Evolutionary conservation across 345 rosid genomes (phyloP).

Genomic region (Physaria fendleri): DNA sequence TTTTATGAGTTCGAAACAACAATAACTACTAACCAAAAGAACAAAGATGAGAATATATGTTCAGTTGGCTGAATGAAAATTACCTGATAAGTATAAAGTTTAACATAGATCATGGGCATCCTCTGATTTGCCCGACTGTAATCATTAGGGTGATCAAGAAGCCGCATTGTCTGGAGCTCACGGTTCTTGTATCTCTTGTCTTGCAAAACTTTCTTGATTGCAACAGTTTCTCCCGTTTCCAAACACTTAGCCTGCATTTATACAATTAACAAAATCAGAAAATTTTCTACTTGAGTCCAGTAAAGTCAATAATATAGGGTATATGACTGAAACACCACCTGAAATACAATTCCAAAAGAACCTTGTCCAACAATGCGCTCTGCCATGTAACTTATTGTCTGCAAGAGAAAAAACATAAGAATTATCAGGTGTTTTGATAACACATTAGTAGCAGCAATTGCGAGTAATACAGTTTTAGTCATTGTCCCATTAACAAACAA

Average conservation of each 20-base stretch:
- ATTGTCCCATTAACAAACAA: not conserved
- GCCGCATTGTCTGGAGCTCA: constrained; percentile 95
- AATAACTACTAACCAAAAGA: not conserved
- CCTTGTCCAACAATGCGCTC: constrained; percentile 96
- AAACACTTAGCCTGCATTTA: constrained; percentile 78
- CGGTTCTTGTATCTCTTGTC: constrained; percentile 97
- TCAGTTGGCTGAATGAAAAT: too few species aligned
- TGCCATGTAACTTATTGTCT: constrained; percentile 96
- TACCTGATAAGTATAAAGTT: constrained; percentile 92
- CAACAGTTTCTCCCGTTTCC: constrained; percentile 94
- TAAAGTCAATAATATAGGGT: not conserved
- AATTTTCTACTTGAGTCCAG: not conserved
- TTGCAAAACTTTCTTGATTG: constrained; percentile 41
- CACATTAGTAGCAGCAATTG: not conserved
- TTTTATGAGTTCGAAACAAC: not conserved
- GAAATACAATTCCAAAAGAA: constrained; percentile 94
- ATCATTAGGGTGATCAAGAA: constrained; percentile 92
- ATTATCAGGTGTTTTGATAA: not conserved
- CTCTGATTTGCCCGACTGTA: constrained; percentile 73
- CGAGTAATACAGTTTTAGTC: not conserved
- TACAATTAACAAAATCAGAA: not conserved
- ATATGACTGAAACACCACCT: constrained; percentile 37
- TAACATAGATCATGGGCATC: constrained; percentile 85
- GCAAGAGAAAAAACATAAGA: constrained; percentile 4
- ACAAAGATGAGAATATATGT: too few species aligned